Evolutionary conservation across 2,329 filamentous ascomycete genomes (phyloP).

Genomic region (Trichoderma endophyticum): DNA sequence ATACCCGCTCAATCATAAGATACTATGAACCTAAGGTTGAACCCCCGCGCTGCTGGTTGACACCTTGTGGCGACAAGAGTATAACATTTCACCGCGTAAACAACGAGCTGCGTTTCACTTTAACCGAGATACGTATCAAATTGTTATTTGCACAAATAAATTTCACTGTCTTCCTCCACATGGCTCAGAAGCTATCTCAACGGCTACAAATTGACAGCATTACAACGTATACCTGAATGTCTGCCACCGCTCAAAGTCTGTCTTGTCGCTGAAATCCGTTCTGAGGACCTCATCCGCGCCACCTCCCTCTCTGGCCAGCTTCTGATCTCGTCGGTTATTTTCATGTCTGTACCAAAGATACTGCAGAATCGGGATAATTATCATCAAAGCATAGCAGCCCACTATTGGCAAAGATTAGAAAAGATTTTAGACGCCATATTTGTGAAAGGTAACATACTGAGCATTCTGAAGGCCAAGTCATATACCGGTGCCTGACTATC

Average conservation of each 20-base stretch:
- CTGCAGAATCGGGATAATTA: neutral
- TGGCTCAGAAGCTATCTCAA: neutral
- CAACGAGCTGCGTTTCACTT: neutral
- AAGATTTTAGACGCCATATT: neutral
- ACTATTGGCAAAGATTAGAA: neutral
- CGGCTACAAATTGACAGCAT: neutral
- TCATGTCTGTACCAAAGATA: neutral
- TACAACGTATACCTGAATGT: neutral
- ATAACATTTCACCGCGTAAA: neutral
- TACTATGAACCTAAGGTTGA: neutral
- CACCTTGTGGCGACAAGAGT: neutral
- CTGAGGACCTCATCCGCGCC: neutral
- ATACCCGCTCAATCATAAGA: neutral
- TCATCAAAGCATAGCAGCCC: neutral
- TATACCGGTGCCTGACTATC: neutral
- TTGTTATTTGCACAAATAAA: neutral
- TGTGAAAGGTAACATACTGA: neutral
- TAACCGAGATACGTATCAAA: neutral
- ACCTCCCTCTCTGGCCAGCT: neutral
- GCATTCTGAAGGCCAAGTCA: neutral
- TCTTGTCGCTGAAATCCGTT: neutral
- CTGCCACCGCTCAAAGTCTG: constrained; percentile 3
- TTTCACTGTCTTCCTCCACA: neutral
- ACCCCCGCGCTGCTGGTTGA: neutral
- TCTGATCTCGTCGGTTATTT: neutral